phyloP scores from a whole-genome alignment of 2,329 filamentous ascomycete species.

The Fusarium chlamydosporum region DNA sequence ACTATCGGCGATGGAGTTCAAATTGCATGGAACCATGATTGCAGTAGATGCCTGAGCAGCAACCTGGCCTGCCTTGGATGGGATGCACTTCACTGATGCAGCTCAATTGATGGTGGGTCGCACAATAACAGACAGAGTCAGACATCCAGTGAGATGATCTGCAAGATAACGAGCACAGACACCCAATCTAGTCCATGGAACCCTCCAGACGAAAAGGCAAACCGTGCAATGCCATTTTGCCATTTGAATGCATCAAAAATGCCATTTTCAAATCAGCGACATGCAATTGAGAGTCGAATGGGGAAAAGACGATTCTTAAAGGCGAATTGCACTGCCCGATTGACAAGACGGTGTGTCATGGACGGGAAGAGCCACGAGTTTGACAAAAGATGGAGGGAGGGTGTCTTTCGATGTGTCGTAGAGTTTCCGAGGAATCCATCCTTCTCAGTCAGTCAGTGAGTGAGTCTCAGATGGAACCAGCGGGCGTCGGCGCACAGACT shows the following conservation, averaged over 20 bases:
- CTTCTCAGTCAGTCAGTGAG: neutral
- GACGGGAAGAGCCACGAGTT: constrained; percentile 24
- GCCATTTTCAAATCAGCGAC: constrained; percentile 3
- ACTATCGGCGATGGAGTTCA: constrained; percentile 36
- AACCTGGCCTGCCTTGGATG: no score
- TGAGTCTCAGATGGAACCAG: constrained; percentile 26
- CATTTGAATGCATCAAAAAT: constrained; percentile 10
- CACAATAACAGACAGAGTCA: constrained; percentile 17
- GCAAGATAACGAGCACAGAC: constrained; percentile 41
- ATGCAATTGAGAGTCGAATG: constrained; percentile 24
- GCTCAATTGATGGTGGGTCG: constrained; percentile 39
- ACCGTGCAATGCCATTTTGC: constrained; percentile 8
- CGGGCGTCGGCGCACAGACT: constrained; percentile 43
- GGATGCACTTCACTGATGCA: constrained; percentile 22
- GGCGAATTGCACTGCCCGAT: constrained; percentile 4
- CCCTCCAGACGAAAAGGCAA: neutral
- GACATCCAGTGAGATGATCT: constrained; percentile 29
- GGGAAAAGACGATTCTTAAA: constrained; percentile 19
- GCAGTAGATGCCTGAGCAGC: constrained; percentile 30
- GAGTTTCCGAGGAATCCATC: constrained; percentile 26
- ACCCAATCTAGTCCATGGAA: constrained; percentile 5
- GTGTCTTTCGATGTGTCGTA: constrained; percentile 2
- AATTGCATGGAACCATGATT: constrained; percentile 47
- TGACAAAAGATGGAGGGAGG: constrained; percentile 11
- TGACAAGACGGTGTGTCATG: constrained; percentile 8